These are phyloP conservation scores for Colletotrichum destructivum DNA, from an alignment of 2,329 filamentous ascomycete genomes.

Conservation along the genomic window DNA sequence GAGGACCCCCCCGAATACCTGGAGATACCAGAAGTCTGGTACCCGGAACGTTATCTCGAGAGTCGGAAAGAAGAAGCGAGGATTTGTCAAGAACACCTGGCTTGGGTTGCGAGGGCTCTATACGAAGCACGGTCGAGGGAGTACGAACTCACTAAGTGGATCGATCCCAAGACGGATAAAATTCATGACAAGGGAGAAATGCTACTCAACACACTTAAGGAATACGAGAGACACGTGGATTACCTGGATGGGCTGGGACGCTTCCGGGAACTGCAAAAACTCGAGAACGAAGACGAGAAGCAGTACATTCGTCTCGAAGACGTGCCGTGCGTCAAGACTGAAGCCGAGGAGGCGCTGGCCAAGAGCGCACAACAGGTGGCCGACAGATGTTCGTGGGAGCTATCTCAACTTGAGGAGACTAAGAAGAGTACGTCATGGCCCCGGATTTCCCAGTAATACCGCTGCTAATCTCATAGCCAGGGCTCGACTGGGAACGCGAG, in stretches of 20 bases:
- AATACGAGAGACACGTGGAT: conserved; percentile 44
- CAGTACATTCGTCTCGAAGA: conserved; percentile 56
- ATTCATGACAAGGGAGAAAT: conserved; percentile 50
- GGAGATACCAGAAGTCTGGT: conserved; percentile 67
- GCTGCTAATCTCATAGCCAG: conserved; percentile 47
- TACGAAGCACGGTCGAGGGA: conserved; percentile 30
- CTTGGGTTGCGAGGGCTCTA: conserved; percentile 45
- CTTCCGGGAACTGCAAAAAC: conserved; percentile 56
- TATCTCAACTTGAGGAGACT: conserved; percentile 53
- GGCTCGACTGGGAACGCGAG: conserved; percentile 50
- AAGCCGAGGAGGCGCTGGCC: conserved; percentile 51
- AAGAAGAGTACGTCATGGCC: conserved; percentile 53
- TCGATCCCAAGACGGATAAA: conserved; percentile 40
- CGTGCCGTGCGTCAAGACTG: conserved; percentile 55
- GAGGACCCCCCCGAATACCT: conserved; percentile 60
- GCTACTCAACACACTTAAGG: conserved; percentile 48
- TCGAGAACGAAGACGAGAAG: conserved; percentile 54
- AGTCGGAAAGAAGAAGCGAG: conserved; percentile 61
- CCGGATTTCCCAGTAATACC: background rate
- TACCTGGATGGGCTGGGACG: conserved; percentile 55
- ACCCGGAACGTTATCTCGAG: conserved; percentile 68
- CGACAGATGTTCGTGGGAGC: conserved; percentile 50
- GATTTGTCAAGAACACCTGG: conserved; percentile 58
- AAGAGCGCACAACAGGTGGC: conserved; percentile 54
- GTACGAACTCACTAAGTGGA: conserved; percentile 45